Evolutionary conservation across 306 rosid genomes (phyloP).

Genomic region (Lotus japonicus): DNA sequence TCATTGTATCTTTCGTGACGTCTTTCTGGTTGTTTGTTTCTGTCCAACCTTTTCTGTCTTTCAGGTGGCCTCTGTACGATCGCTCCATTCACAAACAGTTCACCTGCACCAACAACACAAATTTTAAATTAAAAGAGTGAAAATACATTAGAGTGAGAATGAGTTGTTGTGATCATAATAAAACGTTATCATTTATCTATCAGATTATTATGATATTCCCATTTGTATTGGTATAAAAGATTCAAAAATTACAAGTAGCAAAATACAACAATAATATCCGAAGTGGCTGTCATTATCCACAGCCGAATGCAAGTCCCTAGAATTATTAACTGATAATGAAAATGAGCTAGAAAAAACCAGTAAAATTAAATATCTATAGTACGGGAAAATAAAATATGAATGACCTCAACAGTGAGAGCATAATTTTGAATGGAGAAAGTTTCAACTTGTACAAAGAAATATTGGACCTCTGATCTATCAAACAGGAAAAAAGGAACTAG

Average conservation of each 20-base stretch:
- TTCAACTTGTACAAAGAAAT: not conserved
- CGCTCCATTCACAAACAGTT: constrained; percentile 70
- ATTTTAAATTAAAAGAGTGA: no score
- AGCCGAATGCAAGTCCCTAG: not conserved
- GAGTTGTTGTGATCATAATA: no score
- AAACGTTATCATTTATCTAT: no score
- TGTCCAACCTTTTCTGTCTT: constrained; percentile 81
- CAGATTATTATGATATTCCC: no score
- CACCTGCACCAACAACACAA: constrained; percentile 42
- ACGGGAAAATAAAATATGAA: not conserved
- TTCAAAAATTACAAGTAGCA: no score
- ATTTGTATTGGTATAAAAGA: no score
- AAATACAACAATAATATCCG: no score
- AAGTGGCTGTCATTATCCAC: not conserved
- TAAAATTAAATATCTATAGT: not conserved
- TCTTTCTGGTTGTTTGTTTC: constrained; percentile 62
- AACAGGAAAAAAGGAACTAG: not conserved
- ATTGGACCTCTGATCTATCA: not conserved
- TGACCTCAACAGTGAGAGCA: not conserved
- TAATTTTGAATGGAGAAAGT: not conserved
- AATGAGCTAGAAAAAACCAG: not conserved
- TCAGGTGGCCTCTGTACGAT: constrained; percentile 80
- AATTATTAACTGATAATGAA: not conserved
- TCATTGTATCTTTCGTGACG: constrained; percentile 69
- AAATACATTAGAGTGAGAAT: no score